Evolutionary conservation across 352 stramenopile species (phyloP), one percentile per base, ranked within the genome.

Genomic region (Phytopythium cucurbitacearum): DNA sequence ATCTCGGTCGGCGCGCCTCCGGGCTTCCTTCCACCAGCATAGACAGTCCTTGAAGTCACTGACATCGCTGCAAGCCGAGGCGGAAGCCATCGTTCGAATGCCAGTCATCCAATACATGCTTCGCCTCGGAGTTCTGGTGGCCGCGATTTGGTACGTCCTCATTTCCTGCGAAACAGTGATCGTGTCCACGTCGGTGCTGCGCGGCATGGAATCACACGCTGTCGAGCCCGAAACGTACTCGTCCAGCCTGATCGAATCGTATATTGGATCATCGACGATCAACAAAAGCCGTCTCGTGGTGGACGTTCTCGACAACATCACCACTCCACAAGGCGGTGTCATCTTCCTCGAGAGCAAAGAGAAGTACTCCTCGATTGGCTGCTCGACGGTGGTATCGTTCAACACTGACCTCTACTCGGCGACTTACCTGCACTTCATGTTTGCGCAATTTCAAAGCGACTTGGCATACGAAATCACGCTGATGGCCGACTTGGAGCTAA

Each of bases 391-490:
- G 4, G 51, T 51, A 4, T 33, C 15, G 7, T 66, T 73, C 21
- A 44, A 67, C 32, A 33, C 32, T 4, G 36, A 59, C 0, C 59
- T 79, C 15, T 82, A 82, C 48, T 35, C 28, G 28, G 37, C 42
- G 1, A 13, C 32, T 4, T 65, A 61, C 28, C 35, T 70, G 38
- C 53, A 68, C 37, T 12, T 21, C 0, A 48, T 59, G 3, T 73
- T 65, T 39, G 15, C 40, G 8, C 40, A 53, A 15, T 38, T 78
- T 32, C 37, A 64, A 5, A 44, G 34, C 10, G 44, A 57, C 8
- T 43, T 60, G 12, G 55, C 61, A 13, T 80, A 76, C 53, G 67
- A 75, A 38, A 39, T 76, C 45, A 58, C 66, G 1, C 40, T 65
- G 32, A 37, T 76, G n/a, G 54, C 54, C 40, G 60, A 69, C 16